Evolutionary conservation across 768 basidiomycete genomes (phyloP), one percentile per base, ranked within the genome.

Genomic region (Sporobolomyces pararoseus): DNA sequence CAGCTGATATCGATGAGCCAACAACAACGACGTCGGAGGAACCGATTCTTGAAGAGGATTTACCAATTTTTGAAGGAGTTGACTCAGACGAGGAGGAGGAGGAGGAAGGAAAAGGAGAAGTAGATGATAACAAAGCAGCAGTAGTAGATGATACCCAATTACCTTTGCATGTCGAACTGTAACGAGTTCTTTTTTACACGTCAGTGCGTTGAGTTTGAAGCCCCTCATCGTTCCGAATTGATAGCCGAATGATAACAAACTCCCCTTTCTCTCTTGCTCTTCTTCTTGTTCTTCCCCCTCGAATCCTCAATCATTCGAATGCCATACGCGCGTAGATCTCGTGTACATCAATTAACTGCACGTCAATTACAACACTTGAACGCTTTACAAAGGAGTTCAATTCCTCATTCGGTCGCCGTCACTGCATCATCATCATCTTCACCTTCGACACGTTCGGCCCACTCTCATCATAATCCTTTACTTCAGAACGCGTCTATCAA

Each of bases 271-370:
- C 37, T 23, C 39, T 21, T 29, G 5, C 53, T 35, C 23, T 25
- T 39, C 51, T 31, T 46, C 35, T 55, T 19, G 17, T 29, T 34
- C 35, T 65, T 19, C n/a, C 65, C 23, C n/a, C 47, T 55, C 23
- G 37, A 47, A n/a, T 7, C 16, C 31, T 42, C 63, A 32, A 47
- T 61, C 44, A 35, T 34, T 63, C 19, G n/a, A 52, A 55, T 46
- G 64, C 64, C 53, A 42, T 65, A 65, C 54, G 42, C 54, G 3
- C 64, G 64, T 12, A 53, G 64, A 34, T 39, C 63, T 17, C 63
- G 63, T 16, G 16, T 23, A 13, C 27, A 35, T 32, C 50, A 35
- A 25, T 31, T 51, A 9, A 44, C 29, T 34, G n/a, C 64, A 2
- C 64, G 64, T 32, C 44, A 47, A 57, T 13, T 46, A 32, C 31